Conservation (phyloP, 352 stramenopile species). For the Phytophthora constricta region DNA sequence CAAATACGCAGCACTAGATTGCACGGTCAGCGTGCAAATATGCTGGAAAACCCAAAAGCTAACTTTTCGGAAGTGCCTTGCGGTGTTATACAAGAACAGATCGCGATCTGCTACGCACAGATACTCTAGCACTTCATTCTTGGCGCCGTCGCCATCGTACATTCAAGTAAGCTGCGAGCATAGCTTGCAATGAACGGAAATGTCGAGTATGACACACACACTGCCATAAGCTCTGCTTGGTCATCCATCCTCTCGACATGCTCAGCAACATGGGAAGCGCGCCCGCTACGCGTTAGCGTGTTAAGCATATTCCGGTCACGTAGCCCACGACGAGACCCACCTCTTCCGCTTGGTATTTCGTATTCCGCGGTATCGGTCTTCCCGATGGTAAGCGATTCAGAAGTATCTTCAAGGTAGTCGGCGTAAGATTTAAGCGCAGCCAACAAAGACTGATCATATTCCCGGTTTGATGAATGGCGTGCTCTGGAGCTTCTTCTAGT, state of each 20-base stretch:
- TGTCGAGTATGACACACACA: conserved; percentile 83
- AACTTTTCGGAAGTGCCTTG: conserved; percentile 78
- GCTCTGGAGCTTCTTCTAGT: conserved; percentile 26
- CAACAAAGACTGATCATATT: conserved; percentile 72
- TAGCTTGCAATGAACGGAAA: conserved; percentile 90
- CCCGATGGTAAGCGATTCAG: conserved; percentile 5
- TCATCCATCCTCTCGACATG: conserved; percentile 77
- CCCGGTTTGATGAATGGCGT: conserved; percentile 44
- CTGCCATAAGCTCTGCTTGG: conserved; percentile 71
- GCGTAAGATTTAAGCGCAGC: conserved; percentile 69
- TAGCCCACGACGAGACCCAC: conserved; percentile 13
- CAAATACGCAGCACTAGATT: conserved; percentile 79
- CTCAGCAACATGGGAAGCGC: conserved; percentile 56
- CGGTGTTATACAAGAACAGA: conserved; percentile 70
- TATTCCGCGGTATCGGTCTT: conserved; percentile 40
- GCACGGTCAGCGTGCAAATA: conserved; percentile 76
- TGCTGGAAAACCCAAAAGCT: conserved; percentile 84
- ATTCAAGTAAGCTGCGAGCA: conserved; percentile 74
- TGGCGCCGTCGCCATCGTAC: conserved; percentile 71
- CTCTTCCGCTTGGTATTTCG: conserved; percentile 30
- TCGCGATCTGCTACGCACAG: conserved; percentile 63
- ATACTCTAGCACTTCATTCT: conserved; percentile 62
- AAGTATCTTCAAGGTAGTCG: conserved; percentile 66
- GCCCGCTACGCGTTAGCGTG: conserved; percentile 69
- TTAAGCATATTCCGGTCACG: conserved; percentile 68